Evolutionary conservation across 306 rosid species (phyloP), one percentile per base, ranked within the genome.

Genomic region (Hippophae tibetana): DNA sequence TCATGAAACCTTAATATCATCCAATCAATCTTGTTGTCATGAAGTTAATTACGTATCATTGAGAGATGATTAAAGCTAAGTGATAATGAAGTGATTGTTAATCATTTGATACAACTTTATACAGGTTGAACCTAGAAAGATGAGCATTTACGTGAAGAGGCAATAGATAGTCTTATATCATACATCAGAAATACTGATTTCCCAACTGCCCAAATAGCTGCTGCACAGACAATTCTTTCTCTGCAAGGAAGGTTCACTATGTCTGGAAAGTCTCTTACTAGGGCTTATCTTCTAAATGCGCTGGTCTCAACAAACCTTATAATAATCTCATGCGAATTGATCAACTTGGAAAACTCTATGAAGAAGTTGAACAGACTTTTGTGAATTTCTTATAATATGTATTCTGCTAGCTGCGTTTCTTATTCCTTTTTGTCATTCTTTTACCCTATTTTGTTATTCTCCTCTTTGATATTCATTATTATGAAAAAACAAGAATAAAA

Each of bases 81-180:
- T 13, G 13, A 13, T 23, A 8, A 13, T 41, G 6, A 59, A 27
- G 59, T 46, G 42, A 27, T 51, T 43, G 60, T 74, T 69, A 54
- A 18, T 18, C 23, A 18, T 18, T 54, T 45, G 42, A 46, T 60
- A 58, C 5, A 31, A 31, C 38, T 31, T 31, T 31, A 68, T 81
- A 73, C 62, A 87, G 98, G 78, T 64, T 44, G 98, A 92, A 70
- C 93, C 96, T 41, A 86, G 82, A 73, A 85, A 87, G 64, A 87
- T 81, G 98, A 92, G 98, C 77, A 83, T 92, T 69, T 92, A 83
- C 87, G 98, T 8, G 96, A 92, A 81, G 96, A 92, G 77, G 92
- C 96, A 9, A 81, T 87, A 56, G 98, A 87, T 63, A 56, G 69
- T 61, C 92, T 92, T 68, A 80, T 85, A 66, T 79, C 86, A 60